phyloP scores from a whole-genome alignment of 176 grass and related monocot species.

The Oryza nivara region DNA sequence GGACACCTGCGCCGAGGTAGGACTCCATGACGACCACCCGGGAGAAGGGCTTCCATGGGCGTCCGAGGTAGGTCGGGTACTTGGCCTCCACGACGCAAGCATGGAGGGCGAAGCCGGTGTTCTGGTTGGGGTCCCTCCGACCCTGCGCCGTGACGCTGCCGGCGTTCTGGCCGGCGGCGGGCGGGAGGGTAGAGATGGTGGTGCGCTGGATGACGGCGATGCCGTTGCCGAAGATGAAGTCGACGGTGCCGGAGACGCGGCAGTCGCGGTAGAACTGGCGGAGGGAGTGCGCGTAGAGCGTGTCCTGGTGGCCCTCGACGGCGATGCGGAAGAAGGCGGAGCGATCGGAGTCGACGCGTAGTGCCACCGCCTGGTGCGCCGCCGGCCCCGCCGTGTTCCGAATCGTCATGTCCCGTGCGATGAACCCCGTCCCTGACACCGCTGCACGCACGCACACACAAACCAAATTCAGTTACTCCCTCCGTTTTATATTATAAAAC shows the following conservation, averaged over 20 bases:
- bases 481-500: too few species aligned
- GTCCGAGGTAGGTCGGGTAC: slow-evolving; percentile 71
- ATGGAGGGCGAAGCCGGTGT: slow-evolving; percentile 78
- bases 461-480: neutral
- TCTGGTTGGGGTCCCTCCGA: slow-evolving; percentile 66
- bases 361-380: slow-evolving; percentile 72
- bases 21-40: slow-evolving; percentile 83
- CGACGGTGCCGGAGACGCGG: slow-evolving; percentile 70
- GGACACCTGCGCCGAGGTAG: slow-evolving; percentile 58
- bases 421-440: slow-evolving; percentile 68
- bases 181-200: slow-evolving; percentile 39
- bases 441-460: slow-evolving; percentile 39
- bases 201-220: slow-evolving; percentile 67
- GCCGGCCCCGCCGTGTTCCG: slow-evolving; percentile 76
- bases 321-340: slow-evolving; percentile 84
- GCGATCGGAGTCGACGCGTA: slow-evolving; percentile 80
- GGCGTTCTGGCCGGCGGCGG: slow-evolving; percentile 47
- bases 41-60: slow-evolving; percentile 85
- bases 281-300: slow-evolving; percentile 89
- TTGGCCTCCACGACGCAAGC: slow-evolving; percentile 55
- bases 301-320: slow-evolving; percentile 90
- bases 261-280: slow-evolving; percentile 88
- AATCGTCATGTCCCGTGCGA: slow-evolving; percentile 77
- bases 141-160: slow-evolving; percentile 74
- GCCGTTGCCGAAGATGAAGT: slow-evolving; percentile 90